Base-by-base conservation (phyloP, 805 yeast species). In the Nakazawaea anatomiae region DNA sequence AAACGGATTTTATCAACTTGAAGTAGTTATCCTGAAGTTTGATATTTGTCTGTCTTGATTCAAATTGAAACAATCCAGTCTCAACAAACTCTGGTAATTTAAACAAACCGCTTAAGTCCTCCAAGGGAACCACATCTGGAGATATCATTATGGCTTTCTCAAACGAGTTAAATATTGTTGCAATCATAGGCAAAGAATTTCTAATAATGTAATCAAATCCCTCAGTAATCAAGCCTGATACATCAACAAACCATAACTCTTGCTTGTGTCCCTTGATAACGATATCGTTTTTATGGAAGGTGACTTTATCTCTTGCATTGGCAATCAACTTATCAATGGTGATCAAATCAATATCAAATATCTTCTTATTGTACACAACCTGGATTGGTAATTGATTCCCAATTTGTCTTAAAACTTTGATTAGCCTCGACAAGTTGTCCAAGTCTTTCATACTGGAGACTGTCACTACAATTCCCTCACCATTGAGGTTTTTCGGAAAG, bases 391-490 rank as follows among this genome's bases (percentile, higher is more conserved):
- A 58, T n/a, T 62, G 63, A 57, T 78, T 80, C 56, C 73, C 67
- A 41, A 79, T 67, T 3, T 77, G 72, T 34, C 87, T 65, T 32
- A 82, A 62, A 1, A 80, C 64, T 10, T 79, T 58, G 2, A 81
- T 67, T 36, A 82, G 62, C 47, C 74, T 76, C 7, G 70, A 63
- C 27, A 77, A 55, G 50, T 80, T 84, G 25, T 70, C 67, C 25
- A 69, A 64, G 9, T 46, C 48, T 50, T 75, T 71, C 11, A 61
- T 60, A 48, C 79, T 74, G 18, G 74, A 60, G 1, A 77, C 75
- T 2, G 84, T 74, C 4, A 82, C 61, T 1, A 79, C 85, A 25
- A 81, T 74, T 3, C 88, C 88, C 51, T 64, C 65, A 4, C 82
- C 83, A 9, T 64, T 62, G 32, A 66, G 54, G 32, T 61, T 55